These are phyloP conservation scores for Dothideomycetidae sp. DNA, from an alignment of 2,329 filamentous ascomycete species.

Conservation along the genomic window DNA sequence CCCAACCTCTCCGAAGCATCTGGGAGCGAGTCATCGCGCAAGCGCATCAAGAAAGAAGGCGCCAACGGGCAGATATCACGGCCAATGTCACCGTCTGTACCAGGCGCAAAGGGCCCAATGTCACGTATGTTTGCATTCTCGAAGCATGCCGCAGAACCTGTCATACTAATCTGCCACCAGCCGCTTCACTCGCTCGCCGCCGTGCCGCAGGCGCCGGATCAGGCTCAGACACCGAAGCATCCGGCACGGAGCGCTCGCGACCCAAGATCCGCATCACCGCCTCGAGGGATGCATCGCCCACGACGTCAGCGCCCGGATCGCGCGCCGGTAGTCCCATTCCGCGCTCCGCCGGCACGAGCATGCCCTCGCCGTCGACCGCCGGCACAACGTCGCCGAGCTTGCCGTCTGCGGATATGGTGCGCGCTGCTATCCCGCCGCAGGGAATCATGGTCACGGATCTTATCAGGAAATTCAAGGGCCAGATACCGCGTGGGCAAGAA, in stretches of 20 bases:
- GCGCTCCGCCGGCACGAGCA: constrained; percentile 14
- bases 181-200: constrained; percentile 12
- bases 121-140: constrained; percentile 19
- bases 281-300: constrained; percentile 7
- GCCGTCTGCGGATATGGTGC: constrained; percentile 32
- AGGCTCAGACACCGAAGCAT: constrained; percentile 59
- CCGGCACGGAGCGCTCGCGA: constrained; percentile 41
- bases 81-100: constrained; percentile 12
- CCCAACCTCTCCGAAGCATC: constrained; percentile 81
- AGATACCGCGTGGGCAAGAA: constrained; percentile 25
- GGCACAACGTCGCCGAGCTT: constrained; percentile 15
- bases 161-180: constrained; percentile 5
- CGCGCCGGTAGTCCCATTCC: constrained; percentile 22
- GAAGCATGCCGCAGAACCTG: constrained; percentile 13
- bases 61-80: constrained; percentile 26
- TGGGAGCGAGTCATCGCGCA: constrained; percentile 74
- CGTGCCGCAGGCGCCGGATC: constrained; percentile 41
- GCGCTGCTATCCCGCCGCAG: constrained; percentile 28
- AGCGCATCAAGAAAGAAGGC: constrained; percentile 45
- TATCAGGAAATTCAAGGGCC: constrained; percentile 28
- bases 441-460: constrained; percentile 31
- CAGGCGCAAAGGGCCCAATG: neutral
- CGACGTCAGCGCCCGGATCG: constrained; percentile 14
- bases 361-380: constrained; percentile 7
- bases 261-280: constrained; percentile 43